phyloP scores from a whole-genome alignment of 371 early-diverging fungal genomes.

The Umbelopsis sp. region DNA sequence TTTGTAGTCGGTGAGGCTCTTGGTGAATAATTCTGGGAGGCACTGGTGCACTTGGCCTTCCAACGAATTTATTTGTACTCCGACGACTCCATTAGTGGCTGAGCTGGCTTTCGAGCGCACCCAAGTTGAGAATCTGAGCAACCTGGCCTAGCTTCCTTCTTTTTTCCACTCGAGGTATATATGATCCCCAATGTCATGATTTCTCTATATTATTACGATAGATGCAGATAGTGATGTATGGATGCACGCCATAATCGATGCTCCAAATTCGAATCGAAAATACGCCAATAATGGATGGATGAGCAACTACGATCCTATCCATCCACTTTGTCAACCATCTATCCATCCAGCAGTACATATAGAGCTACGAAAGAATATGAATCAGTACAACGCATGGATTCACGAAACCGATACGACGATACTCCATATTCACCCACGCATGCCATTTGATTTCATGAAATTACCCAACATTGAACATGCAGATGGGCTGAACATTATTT shows the following conservation, averaged over 20 bases:
- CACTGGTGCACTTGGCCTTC: not conserved
- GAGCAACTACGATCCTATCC: not conserved
- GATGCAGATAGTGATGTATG: not conserved
- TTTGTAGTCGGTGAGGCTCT: no score
- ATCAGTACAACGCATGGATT: no score
- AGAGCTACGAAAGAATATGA: no score
- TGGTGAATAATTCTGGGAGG: no score
- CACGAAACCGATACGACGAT: no score
- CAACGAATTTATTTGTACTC: not conserved
- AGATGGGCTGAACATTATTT: slow-evolving; percentile 12
- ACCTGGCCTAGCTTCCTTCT: slow-evolving; percentile 6
- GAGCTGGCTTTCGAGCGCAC: not conserved
- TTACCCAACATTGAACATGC: not conserved
- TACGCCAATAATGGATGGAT: no score
- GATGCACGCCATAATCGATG: not conserved
- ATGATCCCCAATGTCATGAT: not conserved
- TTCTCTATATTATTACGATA: not conserved
- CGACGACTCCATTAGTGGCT: slow-evolving; percentile 1
- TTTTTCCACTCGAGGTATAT: slow-evolving; percentile 18
- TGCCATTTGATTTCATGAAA: not conserved
- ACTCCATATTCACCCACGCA: not conserved
- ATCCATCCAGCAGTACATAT: not conserved
- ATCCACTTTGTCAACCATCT: not conserved
- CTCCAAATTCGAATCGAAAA: not conserved
- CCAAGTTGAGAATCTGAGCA: not conserved